These are phyloP conservation scores for Colletotrichum noveboracense DNA, from an alignment of 2,329 filamentous ascomycete species.

Conservation along the genomic window DNA sequence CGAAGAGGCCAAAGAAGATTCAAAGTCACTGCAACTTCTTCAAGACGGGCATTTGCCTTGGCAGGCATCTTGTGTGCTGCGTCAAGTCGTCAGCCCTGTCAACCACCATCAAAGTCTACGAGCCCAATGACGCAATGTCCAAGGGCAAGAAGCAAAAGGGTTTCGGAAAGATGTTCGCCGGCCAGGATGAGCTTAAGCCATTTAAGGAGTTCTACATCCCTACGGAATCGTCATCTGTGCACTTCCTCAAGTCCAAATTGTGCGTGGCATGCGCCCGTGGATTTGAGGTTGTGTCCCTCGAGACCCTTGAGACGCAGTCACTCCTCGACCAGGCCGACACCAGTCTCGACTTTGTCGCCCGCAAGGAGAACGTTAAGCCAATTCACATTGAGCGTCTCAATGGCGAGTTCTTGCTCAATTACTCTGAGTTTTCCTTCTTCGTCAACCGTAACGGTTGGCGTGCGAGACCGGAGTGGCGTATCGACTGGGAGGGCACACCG, in stretches of 20 bases:
- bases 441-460: constrained; percentile 99
- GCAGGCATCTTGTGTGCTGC: constrained; percentile 92
- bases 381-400: constrained; percentile 98
- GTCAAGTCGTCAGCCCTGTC: constrained; percentile 94
- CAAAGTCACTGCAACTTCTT: constrained; percentile 98
- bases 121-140: constrained; percentile 92
- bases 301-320: constrained; percentile 97
- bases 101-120: constrained; percentile 98
- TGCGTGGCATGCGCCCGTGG: constrained; percentile 95
- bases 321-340: constrained; percentile 97
- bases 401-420: constrained; percentile 96
- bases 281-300: constrained; percentile 95
- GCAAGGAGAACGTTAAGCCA: constrained; percentile 90
- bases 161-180: constrained; percentile 94
- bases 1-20: constrained; percentile 93
- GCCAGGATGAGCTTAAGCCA: constrained; percentile 93
- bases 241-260: constrained; percentile 95
- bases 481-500: constrained; percentile 95
- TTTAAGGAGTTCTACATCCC: constrained; percentile 99
- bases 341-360: constrained; percentile 93
- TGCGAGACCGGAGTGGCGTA: constrained; percentile 93
- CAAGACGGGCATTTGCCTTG: constrained; percentile 93
- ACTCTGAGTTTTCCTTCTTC: constrained; percentile 98
- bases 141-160: constrained; percentile 96
- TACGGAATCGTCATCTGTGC: constrained; percentile 96